phyloP scores from a whole-genome alignment of 2,329 filamentous ascomycete species.

The Pestalotiopsis sp. region DNA sequence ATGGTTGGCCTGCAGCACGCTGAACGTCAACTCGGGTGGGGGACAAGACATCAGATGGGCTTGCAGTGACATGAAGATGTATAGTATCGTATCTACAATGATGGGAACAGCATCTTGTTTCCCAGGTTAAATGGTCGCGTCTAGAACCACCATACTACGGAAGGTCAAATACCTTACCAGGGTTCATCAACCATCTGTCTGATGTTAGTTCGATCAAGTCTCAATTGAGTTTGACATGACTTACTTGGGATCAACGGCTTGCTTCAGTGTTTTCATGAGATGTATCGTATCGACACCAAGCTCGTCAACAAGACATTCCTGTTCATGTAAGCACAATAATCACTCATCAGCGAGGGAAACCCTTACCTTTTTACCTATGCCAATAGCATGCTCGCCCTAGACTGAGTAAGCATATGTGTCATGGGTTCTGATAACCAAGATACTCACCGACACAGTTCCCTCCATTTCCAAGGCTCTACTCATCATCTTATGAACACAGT shows the following conservation, averaged over 20 bases:
- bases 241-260: slow-evolving; percentile 8
- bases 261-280: slow-evolving; percentile 11
- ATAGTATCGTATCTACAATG: too few species aligned
- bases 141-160: background rate
- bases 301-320: slow-evolving; percentile 13
- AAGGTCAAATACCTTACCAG: slow-evolving; percentile 12
- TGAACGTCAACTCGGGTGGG: too few species aligned
- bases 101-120: too few species aligned
- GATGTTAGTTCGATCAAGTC: background rate
- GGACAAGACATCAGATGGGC: too few species aligned
- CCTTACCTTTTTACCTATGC: slow-evolving; percentile 58
- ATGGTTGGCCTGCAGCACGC: too few species aligned
- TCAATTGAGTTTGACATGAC: background rate
- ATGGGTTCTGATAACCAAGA: slow-evolving; percentile 22
- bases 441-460: slow-evolving; percentile 58
- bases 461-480: slow-evolving; percentile 68
- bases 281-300: slow-evolving; percentile 9
- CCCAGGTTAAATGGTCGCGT: too few species aligned
- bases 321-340: background rate
- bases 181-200: slow-evolving; percentile 12
- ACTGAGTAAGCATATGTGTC: background rate
- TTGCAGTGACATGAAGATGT: too few species aligned
- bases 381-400: slow-evolving; percentile 62
- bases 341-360: background rate
- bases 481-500: slow-evolving; percentile 66